These are phyloP conservation scores for Xylaria acuta DNA, from an alignment of 495 filamentous ascomycete species.

Conservation along the genomic window DNA sequence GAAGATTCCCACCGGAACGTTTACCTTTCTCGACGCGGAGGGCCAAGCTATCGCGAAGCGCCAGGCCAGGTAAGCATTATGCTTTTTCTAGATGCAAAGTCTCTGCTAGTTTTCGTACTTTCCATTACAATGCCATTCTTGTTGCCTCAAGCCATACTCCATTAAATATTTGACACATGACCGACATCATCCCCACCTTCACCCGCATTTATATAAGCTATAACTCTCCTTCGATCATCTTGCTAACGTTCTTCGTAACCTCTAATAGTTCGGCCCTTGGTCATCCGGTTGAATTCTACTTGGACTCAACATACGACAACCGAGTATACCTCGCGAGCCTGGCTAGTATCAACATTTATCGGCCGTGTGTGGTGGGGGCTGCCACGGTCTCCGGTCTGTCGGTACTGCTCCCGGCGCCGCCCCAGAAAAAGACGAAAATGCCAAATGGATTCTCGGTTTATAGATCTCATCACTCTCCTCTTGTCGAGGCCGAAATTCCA, in stretches of 20 bases:
- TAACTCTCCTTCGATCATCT: background rate
- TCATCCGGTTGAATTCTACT: background rate
- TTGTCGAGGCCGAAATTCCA: background rate
- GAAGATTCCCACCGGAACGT: background rate
- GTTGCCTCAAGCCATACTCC: background rate
- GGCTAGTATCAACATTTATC: background rate
- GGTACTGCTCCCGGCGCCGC: background rate
- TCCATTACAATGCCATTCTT: background rate
- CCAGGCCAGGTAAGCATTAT: background rate
- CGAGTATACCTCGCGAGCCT: background rate
- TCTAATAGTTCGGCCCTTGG: background rate
- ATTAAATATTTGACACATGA: background rate
- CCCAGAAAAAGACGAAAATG: background rate
- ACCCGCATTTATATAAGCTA: background rate
- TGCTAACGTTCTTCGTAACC: background rate
- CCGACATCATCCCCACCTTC: background rate
- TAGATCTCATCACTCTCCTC: background rate
- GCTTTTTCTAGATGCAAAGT: background rate
- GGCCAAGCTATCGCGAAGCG: background rate
- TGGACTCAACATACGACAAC: background rate
- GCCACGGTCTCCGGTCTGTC: background rate
- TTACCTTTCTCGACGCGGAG: background rate
- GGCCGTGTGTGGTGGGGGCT: background rate
- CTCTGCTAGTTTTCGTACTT: background rate
- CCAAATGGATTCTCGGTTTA: background rate